Percentiles rank a stretch among this genome's conserved stretches.
Evolutionary conservation across 1,284 basidiomycete genomes (phyloP).

Genomic region (Hymenochaete sp.): DNA sequence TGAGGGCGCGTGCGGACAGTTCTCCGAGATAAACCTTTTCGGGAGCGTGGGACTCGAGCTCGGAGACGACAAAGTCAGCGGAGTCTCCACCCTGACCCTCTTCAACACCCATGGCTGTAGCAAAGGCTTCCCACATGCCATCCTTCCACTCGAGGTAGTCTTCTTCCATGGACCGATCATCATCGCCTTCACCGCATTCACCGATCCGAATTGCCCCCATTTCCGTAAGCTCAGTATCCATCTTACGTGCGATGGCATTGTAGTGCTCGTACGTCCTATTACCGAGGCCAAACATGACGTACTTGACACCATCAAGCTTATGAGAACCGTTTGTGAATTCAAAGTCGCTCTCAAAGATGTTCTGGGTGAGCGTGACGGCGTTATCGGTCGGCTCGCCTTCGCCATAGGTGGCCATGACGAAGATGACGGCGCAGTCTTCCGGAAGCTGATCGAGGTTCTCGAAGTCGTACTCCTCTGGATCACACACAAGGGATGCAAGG

Average conservation of each 20-base stretch:
- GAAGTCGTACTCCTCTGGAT: constrained; percentile 97
- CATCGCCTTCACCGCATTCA: constrained; percentile 91
- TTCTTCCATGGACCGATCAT: constrained; percentile 99
- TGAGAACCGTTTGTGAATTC: constrained; percentile 78
- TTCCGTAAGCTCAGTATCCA: constrained; percentile 67
- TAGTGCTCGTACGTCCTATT: constrained; percentile 97
- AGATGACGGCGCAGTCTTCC: constrained; percentile 79
- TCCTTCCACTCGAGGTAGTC: constrained; percentile 99
- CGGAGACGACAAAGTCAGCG: constrained; percentile 90
- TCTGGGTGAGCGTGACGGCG: constrained; percentile 91
- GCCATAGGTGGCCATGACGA: constrained; percentile 97
- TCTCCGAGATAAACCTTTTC: constrained; percentile 92
- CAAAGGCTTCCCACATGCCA: constrained; percentile 87
- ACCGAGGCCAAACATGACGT: constrained; percentile 91
- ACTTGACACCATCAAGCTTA: constrained; percentile 82
- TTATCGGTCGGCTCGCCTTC: constrained; percentile 99
- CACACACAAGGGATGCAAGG: constrained; percentile 86
- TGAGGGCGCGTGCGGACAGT: constrained; percentile 83
- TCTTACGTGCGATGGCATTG: constrained; percentile 78
- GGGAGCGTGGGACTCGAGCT: constrained; percentile 60
- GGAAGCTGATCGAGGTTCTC: constrained; percentile 90
- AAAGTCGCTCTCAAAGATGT: constrained; percentile 78
- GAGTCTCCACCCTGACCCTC: constrained; percentile 94
- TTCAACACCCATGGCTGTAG: constrained; percentile 76
- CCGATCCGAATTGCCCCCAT: constrained; percentile 87